Percentiles rank a stretch among this genome's conserved stretches.
Conservation (phyloP, 345 rosid genomes). For the Arabidopsis thaliana region TAIR10.1 NC_003070.9:6741501-6742000, state of each 20-base stretch:
- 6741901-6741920: slow-evolving; percentile 24
- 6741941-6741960: background rate
- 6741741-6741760: slow-evolving; percentile 5
- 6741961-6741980: background rate
- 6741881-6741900: slow-evolving; percentile 10
- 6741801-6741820: background rate
- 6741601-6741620: background rate
- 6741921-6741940: background rate
- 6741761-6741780: slow-evolving; percentile 17
- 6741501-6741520: background rate
- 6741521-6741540: background rate
- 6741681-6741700: background rate
- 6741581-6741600: background rate
- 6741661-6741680: background rate
- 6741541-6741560: background rate
- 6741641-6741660: background rate
- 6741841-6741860: background rate
- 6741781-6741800: background rate
- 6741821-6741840: background rate
- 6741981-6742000: background rate
- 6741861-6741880: background rate
- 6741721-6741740: background rate
- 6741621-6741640: background rate
- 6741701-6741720: background rate
- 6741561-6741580: background rate